Conservation (phyloP, 2,329 filamentous ascomycete genomes). For the Colletotrichum kahawae region DNA sequence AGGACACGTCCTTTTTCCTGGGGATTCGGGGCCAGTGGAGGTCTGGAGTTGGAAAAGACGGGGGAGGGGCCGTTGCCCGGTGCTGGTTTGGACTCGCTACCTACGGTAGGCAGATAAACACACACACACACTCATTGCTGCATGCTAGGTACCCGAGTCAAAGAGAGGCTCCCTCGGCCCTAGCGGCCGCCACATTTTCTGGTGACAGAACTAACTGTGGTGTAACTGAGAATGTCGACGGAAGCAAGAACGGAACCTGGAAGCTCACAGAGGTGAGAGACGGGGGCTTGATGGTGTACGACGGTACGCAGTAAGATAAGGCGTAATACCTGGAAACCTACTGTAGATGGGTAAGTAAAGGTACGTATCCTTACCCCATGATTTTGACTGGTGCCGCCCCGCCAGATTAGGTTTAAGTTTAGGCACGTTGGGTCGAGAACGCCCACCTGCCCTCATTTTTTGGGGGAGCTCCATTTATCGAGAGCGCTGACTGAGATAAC, state of each 20-base stretch:
- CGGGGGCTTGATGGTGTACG: neutral
- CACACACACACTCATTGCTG: neutral
- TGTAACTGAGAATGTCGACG: neutral
- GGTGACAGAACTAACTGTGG: neutral
- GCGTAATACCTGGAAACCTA: too few relatives aligned
- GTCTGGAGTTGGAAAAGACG: neutral
- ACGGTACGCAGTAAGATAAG: neutral
- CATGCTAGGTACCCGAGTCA: neutral
- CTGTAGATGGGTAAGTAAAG: neutral
- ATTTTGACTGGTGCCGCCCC: slow-evolving; percentile 1
- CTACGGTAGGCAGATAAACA: neutral
- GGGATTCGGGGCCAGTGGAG: neutral
- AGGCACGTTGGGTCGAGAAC: neutral
- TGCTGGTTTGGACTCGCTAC: neutral
- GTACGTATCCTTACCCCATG: neutral
- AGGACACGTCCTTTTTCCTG: neutral
- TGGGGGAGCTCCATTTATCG: neutral
- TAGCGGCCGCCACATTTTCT: neutral
- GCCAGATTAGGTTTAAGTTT: slow-evolving; percentile 22
- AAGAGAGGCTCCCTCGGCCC: neutral
- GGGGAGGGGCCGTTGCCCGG: neutral
- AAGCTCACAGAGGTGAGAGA: neutral
- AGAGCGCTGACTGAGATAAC: neutral
- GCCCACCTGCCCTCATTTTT: neutral
- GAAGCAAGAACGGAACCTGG: neutral